Base-by-base conservation (phyloP, 1,139 yeast genomes). In the Zygosaccharomyces sapae region DNA sequence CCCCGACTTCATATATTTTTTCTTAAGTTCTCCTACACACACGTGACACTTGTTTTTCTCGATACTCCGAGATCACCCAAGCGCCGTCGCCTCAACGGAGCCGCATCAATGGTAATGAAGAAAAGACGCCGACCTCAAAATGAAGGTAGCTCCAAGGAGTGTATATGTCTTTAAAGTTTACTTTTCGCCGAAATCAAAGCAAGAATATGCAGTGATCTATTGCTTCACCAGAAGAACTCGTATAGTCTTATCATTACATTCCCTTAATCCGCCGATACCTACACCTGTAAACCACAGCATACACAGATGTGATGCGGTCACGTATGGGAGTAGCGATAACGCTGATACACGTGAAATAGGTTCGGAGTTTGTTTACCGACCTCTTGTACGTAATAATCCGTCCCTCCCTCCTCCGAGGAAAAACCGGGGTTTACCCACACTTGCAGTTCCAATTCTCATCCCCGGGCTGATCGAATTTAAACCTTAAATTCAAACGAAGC, bases 401-500 rank as follows among this genome's bases (percentile, higher is more conserved):
- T 12, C 20, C 22, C 22, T 12, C 37, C 16, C 10, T n/a, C 22
- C 9, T 33, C 16, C 16, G 16, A 16, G 16, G 5, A 10, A 27
- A 24, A 27, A 27, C n/a, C 31, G 31, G 31, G 9, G 12, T 27
- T 27, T 8, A 9, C 16, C 16, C 16, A 16, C 16, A 16, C 16
- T 16, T 16, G 16, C 16, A 35, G 13, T 24, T 19, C 16, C 37
- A 18, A 33, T 33, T 18, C 13, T 12, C 20, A 13, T 12, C 31
- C 40, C 40, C 33, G 18, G 40, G 40, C 31, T 30, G 31, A 37
- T 24, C 40, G n/a, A 16, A 19, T 19, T 16, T 37, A 27, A 12
- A 8, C 20, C 22, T 13, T 34, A n/a, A 12, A 10, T 37, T 36
- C 13, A 6, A n/a, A 18, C 16, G 31, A 39, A 45, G 47, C 47